Evolutionary conservation across 306 rosid genomes (phyloP).

Genomic region (Vigna trinervia): DNA sequence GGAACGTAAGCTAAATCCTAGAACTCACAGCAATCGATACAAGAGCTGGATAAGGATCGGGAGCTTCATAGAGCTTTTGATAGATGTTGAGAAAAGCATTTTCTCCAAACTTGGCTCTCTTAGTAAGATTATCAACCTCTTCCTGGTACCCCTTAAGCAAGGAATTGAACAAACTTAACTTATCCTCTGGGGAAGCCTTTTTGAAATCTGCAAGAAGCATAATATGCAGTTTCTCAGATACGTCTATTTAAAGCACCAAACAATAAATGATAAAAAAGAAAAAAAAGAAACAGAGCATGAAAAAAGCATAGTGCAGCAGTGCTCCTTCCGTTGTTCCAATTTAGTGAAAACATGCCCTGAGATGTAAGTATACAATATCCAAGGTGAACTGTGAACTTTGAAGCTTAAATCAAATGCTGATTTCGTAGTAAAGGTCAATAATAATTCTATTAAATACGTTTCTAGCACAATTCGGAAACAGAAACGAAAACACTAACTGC

Average conservation of each 20-base stretch:
- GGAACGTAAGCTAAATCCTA: conserved; percentile 38
- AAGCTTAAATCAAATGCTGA: not conserved
- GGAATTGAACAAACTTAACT: conserved; percentile 71
- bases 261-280: not conserved
- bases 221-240: conserved; percentile 35
- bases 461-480: conserved; percentile 33
- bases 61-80: conserved; percentile 96
- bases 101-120: conserved; percentile 96
- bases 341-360: not conserved
- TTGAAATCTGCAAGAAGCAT: conserved; percentile 71
- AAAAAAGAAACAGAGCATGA: not conserved
- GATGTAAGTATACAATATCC: not conserved
- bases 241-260: conserved; percentile 19
- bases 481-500: conserved; percentile 26
- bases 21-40: conserved; percentile 87
- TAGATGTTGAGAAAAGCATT: conserved; percentile 97
- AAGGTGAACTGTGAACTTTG: not conserved
- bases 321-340: not conserved
- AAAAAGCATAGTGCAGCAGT: not conserved
- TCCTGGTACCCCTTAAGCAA: conserved; percentile 93
- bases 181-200: conserved; percentile 86
- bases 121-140: conserved; percentile 95
- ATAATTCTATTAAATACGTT: not conserved
- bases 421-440: not conserved
- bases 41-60: conserved; percentile 95